phyloP scores from a whole-genome alignment of 2,329 filamentous ascomycete genomes.

The Trichoderma gracile region DNA sequence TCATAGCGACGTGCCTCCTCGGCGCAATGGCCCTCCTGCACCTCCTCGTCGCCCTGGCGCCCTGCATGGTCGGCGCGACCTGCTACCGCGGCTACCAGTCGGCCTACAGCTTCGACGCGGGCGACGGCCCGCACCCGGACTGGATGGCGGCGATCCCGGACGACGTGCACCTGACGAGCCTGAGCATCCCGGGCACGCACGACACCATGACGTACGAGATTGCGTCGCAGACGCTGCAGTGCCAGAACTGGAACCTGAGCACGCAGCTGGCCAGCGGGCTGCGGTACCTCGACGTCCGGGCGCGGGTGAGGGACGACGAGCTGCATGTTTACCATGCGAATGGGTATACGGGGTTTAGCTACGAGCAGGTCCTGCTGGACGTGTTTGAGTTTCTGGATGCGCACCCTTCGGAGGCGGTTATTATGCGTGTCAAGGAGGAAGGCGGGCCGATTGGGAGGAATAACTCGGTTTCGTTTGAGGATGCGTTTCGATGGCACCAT shows the following conservation, averaged over 20 bases:
- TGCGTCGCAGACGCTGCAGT: constrained; percentile 42
- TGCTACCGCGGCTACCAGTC: constrained; percentile 37
- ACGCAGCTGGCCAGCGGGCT: constrained; percentile 50
- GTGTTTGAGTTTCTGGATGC: constrained; percentile 49
- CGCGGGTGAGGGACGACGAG: constrained; percentile 44
- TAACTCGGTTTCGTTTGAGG: constrained; percentile 46
- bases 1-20: constrained; percentile 24
- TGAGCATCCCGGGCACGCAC: constrained; percentile 55
- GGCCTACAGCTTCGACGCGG: constrained; percentile 47
- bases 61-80: constrained; percentile 34
- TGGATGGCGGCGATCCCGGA: constrained; percentile 51
- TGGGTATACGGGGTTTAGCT: constrained; percentile 48
- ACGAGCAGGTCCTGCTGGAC: constrained; percentile 45
- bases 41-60: constrained; percentile 34
- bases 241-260: constrained; percentile 50
- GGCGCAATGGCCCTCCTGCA: constrained; percentile 34
- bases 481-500: constrained; percentile 47
- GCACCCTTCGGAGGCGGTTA: constrained; percentile 48
- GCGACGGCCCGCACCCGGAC: constrained; percentile 34
- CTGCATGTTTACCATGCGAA: constrained; percentile 52
- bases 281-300: constrained; percentile 53
- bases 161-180: constrained; percentile 42
- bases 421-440: constrained; percentile 55
- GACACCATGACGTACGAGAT: constrained; percentile 54
- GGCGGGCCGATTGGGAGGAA: constrained; percentile 40